phyloP scores from a whole-genome alignment of 768 basidiomycete species.

The Podaxis sp. region DNA sequence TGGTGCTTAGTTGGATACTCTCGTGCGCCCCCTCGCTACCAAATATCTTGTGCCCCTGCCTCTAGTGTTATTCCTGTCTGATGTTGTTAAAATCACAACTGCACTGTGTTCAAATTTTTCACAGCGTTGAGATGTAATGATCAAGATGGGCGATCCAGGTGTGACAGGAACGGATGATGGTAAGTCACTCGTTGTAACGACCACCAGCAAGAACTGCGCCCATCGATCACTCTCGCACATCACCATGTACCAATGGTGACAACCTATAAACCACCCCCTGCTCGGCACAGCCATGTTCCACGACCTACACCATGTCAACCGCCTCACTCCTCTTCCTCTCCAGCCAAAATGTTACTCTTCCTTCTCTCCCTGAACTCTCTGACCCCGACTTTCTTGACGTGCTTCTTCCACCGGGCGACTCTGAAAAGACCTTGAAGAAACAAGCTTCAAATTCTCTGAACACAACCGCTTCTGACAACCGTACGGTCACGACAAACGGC shows the following conservation, averaged over 20 bases:
- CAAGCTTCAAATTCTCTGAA: conserved; percentile 50
- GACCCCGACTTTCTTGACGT: conserved; percentile 54
- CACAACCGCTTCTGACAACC: conserved; percentile 43
- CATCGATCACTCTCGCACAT: background rate
- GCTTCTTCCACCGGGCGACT: conserved; percentile 35
- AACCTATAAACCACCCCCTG: background rate
- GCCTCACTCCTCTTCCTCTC: conserved; percentile 20
- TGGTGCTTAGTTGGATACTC: background rate
- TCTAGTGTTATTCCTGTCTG: background rate
- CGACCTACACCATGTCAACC: background rate
- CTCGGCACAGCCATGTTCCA: background rate
- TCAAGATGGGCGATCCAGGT: too few relatives aligned
- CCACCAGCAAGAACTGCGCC: background rate
- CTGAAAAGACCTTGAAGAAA: background rate
- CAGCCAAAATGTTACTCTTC: conserved; percentile 48
- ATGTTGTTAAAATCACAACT: background rate
- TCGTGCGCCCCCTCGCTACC: background rate
- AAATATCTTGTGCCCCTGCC: background rate
- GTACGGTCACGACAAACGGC: conserved; percentile 45
- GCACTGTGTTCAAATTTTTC: too few relatives aligned
- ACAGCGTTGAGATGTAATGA: too few relatives aligned
- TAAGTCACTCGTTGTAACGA: too few relatives aligned
- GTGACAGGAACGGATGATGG: too few relatives aligned
- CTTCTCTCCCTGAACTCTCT: conserved; percentile 56
- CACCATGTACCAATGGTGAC: background rate